Evolutionary conservation across 306 rosid species (phyloP), one percentile per base, ranked within the genome.

Genomic region (Aeschynomene evenia): DNA sequence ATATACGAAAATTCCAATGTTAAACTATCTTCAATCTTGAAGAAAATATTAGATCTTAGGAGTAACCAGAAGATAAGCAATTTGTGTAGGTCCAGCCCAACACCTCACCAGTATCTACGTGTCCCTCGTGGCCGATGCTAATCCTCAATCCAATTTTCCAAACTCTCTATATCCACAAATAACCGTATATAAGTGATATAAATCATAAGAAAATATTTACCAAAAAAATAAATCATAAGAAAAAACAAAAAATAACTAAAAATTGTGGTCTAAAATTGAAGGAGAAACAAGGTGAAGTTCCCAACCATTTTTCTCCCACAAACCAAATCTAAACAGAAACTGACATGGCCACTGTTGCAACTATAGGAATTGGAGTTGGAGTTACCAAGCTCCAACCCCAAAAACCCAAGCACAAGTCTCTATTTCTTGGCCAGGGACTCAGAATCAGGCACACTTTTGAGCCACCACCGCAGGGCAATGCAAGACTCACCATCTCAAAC

Each of bases 391-490:
- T 86, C 83, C 87, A 70, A 15, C 88, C 77, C 50, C 77, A 68
- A 56, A 75, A 70, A 4, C 63, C 79, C 28, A 88, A 71, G 45
- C 79, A 82, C 78, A 75, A 77, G 16, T 83, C 97, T 16, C 72
- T 72, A 33, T 93, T 88, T 76, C 78, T 93, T 0, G 96, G 96
- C 5, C 84, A 79, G 26, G 85, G 74, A 59, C 83, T 86, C 14
- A 63, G 76, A 49, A 52, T 75, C 72, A 84, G 77, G 67, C 73
- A 79, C 69, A 59, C 33, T 20, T 37, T 11, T n/a, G 63, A 72
- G 48, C 13, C 77, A 26, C n/a, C n/a, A n/a, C n/a, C n/a, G n/a
- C 70, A 34, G 10, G 51, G 43, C 53, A 28, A 50, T 34, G 31
- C 63, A 62, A 72, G 71, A 36, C 21, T 68, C n/a, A 37, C 63